These are phyloP conservation scores for Colletotrichum brevisporum DNA, from an alignment of 2,329 filamentous ascomycete genomes.

Conservation along the genomic window DNA sequence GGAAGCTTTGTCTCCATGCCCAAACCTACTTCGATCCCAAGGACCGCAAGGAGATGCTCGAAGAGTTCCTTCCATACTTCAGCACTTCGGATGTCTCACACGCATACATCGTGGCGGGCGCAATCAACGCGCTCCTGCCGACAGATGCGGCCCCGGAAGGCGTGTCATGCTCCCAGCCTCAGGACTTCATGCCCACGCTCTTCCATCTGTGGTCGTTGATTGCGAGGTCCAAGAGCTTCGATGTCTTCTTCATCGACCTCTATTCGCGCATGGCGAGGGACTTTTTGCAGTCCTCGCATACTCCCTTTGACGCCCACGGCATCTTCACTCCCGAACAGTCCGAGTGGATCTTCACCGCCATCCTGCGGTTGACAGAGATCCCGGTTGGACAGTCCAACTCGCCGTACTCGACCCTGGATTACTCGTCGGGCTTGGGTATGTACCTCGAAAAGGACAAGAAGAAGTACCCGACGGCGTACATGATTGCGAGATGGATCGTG, in stretches of 20 bases:
- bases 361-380: constrained; percentile 91
- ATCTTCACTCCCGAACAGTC: constrained; percentile 95
- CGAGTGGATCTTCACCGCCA: constrained; percentile 91
- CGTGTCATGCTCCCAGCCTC: constrained; percentile 83
- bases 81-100: constrained; percentile 93
- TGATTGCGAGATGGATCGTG: constrained; percentile 92
- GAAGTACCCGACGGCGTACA: constrained; percentile 92
- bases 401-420: constrained; percentile 89
- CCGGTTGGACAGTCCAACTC: constrained; percentile 96
- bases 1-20: constrained; percentile 90
- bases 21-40: constrained; percentile 93
- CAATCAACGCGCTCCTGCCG: constrained; percentile 89
- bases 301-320: constrained; percentile 87
- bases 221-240: constrained; percentile 88
- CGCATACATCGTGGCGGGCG: constrained; percentile 91
- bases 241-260: constrained; percentile 90
- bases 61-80: constrained; percentile 88
- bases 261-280: constrained; percentile 90
- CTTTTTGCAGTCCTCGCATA: constrained; percentile 79
- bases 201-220: constrained; percentile 98
- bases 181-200: constrained; percentile 90
- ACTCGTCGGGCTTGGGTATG: constrained; percentile 84
- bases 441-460: constrained; percentile 94
- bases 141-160: constrained; percentile 82
- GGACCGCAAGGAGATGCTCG: constrained; percentile 85